Base-by-base conservation (phyloP, 2,329 filamentous ascomycete genomes). In the Scedosporium aurantiacum region DNA sequence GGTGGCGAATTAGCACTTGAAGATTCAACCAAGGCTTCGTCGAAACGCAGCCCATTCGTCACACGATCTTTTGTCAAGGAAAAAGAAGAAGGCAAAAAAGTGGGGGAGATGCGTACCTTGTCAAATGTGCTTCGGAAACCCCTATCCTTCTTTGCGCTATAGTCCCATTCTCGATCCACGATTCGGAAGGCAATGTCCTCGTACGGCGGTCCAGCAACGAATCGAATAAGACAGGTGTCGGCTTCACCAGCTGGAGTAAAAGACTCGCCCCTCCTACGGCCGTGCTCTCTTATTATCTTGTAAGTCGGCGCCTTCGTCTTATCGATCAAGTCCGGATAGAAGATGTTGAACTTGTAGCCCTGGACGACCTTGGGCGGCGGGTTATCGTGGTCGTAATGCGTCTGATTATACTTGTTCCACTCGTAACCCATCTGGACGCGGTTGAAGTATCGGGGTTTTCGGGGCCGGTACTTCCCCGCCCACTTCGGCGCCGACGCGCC, bases 331-430 rank as follows among this genome's bases (percentile, higher is more conserved):
- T 99, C 94, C 0, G 94, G 94, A 70, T 99, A 99, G 76, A 99
- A 99, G 59, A 99, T 93, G 76, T 99, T 97, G 81, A 99, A 99
- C 73, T 96, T 97, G 80, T 99, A 99, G 62, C 94, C 94, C 73
- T 99, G 94, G 10, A 99, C 94, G 5, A 99, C 93, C 75, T 96
- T 97, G 27, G 94, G 94, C 1, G 94, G 94, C 2, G 94, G 94
- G 69, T 97, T 97, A 71, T 97, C 93, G 73, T 97, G 91, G 73
- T 97, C 94, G 76, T 99, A 99, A 75, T 99, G 94, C 12, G 94
- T 99, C 76, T 99, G 94, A 70, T 99, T 99, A 81, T 99, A 99
- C 75, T 99, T 99, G 79, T 99, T 99, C 94, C 94, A 99, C 74
- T 99, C 94, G 73, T 97, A 99, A 60, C 94, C 94, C 90, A 97